Evolutionary conservation across 2,329 filamentous ascomycete species (phyloP), one percentile per base, ranked within the genome.

Genomic region (Pyricularia sp.): DNA sequence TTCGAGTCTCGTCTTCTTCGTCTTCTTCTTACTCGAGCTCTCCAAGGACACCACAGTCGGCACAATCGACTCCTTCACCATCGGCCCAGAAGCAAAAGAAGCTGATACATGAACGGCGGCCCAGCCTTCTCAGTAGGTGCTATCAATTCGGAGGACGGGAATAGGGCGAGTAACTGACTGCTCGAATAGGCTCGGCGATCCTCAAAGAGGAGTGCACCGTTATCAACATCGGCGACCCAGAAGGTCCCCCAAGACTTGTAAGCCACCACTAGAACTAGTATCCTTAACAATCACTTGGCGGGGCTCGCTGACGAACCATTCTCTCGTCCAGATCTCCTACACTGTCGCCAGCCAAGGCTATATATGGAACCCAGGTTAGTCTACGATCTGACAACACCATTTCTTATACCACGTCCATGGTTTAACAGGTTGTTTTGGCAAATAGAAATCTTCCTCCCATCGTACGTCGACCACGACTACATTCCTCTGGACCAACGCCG

Each of bases 301-400:
- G 65, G 72, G 59, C 12, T 69, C 64, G 42, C 42, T 55, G 20
- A 55, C 42, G 20, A 55, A n/a, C 42, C 20, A 55, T 59, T 7
- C 64, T 55, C 14, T 17, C 26, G 42, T 68, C 68, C 73, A 93
- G 90, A 92, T 94, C 72, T 92, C 90, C 26, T 94, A 92, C 77
- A 87, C 94, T 67, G 89, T 91, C 71, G 90, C 89, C 6, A 91
- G 88, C 75, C 91, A 94, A 79, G 91, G 91, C 69, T 94, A 93
- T 75, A 88, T 89, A 71, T 94, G 91, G 91, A 94, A 94, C 78
- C 91, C 91, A 78, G 89, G 88, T 90, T 80, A 68, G 79, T 75
- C 30, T 5, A n/a, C n/a, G 42, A n/a, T 17, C 12, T 14, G 31
- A 36, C 33, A n/a, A n/a, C 17, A 2, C 42, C 10, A 20, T 64